Conservation (phyloP, 1,139 yeast species). For the Debaryomyces nepalensis region DNA sequence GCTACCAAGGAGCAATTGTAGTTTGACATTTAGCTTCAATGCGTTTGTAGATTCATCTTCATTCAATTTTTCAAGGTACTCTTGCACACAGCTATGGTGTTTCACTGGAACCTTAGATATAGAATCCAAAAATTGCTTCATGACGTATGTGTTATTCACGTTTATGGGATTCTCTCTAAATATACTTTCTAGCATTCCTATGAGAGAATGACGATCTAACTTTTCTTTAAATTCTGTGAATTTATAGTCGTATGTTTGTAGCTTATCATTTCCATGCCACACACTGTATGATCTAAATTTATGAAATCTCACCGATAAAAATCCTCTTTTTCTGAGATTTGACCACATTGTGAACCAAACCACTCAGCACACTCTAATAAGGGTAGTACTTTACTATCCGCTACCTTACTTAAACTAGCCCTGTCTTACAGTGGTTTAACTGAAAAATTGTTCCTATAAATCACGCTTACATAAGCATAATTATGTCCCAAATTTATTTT, state of each 20-base stretch:
- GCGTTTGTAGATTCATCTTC: not conserved
- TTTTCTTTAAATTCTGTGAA: not conserved
- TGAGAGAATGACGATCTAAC: not conserved
- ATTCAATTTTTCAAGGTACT: slow-evolving; percentile 3
- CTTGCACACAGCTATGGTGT: slow-evolving; percentile 1
- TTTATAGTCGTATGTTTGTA: not conserved
- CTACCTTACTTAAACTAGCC: too few species aligned
- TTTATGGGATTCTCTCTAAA: not conserved
- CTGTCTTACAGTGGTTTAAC: too few species aligned
- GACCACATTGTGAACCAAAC: slow-evolving; percentile 1
- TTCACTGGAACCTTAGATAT: slow-evolving; percentile 3
- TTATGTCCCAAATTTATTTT: slow-evolving; percentile 3
- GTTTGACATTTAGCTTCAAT: slow-evolving; percentile 9
- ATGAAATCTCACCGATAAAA: not conserved
- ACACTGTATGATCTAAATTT: not conserved
- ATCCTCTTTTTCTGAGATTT: not conserved
- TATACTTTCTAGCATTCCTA: not conserved
- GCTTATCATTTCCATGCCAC: not conserved
- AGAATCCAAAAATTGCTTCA: slow-evolving; percentile 6
- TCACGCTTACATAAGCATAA: slow-evolving; percentile 5
- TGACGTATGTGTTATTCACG: slow-evolving; percentile 3
- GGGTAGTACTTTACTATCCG: not conserved
- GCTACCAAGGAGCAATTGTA: slow-evolving; percentile 7
- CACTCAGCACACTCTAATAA: not conserved
- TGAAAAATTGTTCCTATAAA: slow-evolving; percentile 3